Evolutionary conservation across 148 eudicot species (phyloP).

Genomic region (Cornus florida): DNA sequence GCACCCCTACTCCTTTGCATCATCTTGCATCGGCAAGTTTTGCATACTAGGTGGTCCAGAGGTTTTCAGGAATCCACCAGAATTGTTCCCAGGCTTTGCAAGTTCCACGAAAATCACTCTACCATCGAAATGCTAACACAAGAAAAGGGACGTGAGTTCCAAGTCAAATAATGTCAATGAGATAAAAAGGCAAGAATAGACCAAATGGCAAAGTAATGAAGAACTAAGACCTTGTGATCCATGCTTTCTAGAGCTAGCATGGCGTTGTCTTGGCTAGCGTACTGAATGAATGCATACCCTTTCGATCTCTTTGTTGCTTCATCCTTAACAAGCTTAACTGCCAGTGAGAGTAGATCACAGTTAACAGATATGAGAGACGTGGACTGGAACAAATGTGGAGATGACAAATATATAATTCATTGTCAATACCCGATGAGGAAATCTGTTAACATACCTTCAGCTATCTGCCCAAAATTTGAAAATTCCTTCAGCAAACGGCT

Average conservation of each 20-base stretch:
- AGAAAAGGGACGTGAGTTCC: background rate
- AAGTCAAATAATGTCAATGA: background rate
- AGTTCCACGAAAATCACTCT: slow-evolving; percentile 42
- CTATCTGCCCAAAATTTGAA: slow-evolving; percentile 44
- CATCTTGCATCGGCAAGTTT: background rate
- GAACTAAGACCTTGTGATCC: slow-evolving; percentile 39
- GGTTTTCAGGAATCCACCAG: slow-evolving; percentile 26
- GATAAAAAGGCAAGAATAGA: background rate
- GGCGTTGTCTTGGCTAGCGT: slow-evolving; percentile 45
- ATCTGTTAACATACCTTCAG: slow-evolving; percentile 31
- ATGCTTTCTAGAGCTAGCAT: slow-evolving; percentile 47
- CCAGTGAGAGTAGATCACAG: slow-evolving; percentile 2
- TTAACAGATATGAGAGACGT: background rate
- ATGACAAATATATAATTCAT: background rate
- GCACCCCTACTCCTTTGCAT: slow-evolving; percentile 1
- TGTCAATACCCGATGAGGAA: background rate
- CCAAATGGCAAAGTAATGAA: background rate
- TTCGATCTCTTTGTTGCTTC: slow-evolving; percentile 38
- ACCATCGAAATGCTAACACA: slow-evolving; percentile 38
- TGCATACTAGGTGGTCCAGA: slow-evolving; percentile 36
- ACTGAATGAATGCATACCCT: slow-evolving; percentile 51
- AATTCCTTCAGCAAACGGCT: slow-evolving; percentile 34
- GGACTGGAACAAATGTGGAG: background rate
- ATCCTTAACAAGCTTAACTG: slow-evolving; percentile 39
- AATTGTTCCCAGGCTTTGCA: slow-evolving; percentile 38